Conservation (phyloP, 768 basidiomycete species). For the Tubosaeta sp. region DNA sequence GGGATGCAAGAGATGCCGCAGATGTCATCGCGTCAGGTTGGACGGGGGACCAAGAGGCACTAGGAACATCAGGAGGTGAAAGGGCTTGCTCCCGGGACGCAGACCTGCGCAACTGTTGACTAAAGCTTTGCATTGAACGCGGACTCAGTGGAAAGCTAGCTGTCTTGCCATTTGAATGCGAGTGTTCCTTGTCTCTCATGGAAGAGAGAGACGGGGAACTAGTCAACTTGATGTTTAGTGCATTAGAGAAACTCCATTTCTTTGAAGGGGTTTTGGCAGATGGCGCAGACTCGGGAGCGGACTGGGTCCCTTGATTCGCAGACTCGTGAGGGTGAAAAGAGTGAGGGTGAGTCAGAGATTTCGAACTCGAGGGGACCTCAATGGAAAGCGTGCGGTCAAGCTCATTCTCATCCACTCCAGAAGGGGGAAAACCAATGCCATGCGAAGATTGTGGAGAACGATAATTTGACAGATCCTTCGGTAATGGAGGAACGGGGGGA, state of each 20-base stretch:
- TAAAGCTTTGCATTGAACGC: constrained; percentile 56
- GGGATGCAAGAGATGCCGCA: constrained; percentile 68
- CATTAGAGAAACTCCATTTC: constrained; percentile 94
- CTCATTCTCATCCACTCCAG: constrained; percentile 42
- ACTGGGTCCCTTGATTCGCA: constrained; percentile 33
- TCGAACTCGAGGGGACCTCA: constrained; percentile 43
- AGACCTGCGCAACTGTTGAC: constrained; percentile 65
- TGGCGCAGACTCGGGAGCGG: constrained; percentile 42
- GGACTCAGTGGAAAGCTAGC: constrained; percentile 62
- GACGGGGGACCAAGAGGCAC: constrained; percentile 59
- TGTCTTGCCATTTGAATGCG: constrained; percentile 37
- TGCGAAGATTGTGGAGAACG: constrained; percentile 62
- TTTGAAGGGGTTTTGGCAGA: constrained; percentile 80
- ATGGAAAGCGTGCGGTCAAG: constrained; percentile 46
- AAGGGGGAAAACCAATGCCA: constrained; percentile 46
- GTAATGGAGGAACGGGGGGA: constrained; percentile 91
- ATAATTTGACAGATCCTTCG: constrained; percentile 81
- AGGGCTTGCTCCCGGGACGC: constrained; percentile 61
- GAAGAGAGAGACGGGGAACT: constrained; percentile 61
- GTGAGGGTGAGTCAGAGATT: constrained; percentile 24
- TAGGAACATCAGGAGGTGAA: constrained; percentile 39
- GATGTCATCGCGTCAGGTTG: constrained; percentile 77
- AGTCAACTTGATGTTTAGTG: constrained; percentile 70
- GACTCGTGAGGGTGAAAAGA: constrained; percentile 38
- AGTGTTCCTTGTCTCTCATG: constrained; percentile 41